These are phyloP conservation scores for Pholiota molesta DNA, from an alignment of 768 basidiomycete species.

Conservation along the genomic window DNA sequence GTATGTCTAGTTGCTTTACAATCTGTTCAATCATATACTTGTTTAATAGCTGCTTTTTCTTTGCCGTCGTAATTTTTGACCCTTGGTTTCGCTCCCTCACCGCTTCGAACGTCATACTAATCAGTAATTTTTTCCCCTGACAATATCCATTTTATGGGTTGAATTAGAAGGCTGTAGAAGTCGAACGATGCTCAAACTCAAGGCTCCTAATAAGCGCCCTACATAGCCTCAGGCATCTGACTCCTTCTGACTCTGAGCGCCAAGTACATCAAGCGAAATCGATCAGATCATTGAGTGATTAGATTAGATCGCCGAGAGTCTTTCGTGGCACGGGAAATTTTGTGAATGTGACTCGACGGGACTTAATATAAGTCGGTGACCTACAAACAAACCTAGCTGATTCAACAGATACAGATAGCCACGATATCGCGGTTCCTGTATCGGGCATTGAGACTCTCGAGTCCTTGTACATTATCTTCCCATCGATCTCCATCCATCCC, in stretches of 20 bases:
- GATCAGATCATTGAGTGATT: not conserved
- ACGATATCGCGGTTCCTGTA: constrained; percentile 30
- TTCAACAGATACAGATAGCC: constrained; percentile 27
- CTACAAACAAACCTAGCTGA: constrained; percentile 14
- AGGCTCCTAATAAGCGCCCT: too few species aligned
- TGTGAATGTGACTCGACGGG: constrained; percentile 13
- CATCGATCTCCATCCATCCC: constrained; percentile 14
- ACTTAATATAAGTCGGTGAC: too few species aligned
- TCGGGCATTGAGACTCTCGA: constrained; percentile 32
- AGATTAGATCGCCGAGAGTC: constrained; percentile 1
- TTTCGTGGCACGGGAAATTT: constrained; percentile 8
- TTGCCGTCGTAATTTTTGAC: not conserved
- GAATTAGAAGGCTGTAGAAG: too few species aligned
- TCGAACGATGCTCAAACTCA: too few species aligned
- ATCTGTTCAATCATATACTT: not conserved
- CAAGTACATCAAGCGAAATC: too few species aligned
- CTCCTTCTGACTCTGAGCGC: too few species aligned
- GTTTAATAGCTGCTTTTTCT: not conserved
- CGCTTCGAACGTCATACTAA: too few species aligned
- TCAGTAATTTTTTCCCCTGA: too few species aligned
- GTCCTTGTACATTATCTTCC: constrained; percentile 39
- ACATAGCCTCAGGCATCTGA: too few species aligned
- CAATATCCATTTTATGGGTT: too few species aligned
- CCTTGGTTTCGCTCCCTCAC: too few species aligned
- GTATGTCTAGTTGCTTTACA: constrained; percentile 1